Conservation (phyloP, 1,139 yeast species). For the Kodamaea anthophila region DNA sequence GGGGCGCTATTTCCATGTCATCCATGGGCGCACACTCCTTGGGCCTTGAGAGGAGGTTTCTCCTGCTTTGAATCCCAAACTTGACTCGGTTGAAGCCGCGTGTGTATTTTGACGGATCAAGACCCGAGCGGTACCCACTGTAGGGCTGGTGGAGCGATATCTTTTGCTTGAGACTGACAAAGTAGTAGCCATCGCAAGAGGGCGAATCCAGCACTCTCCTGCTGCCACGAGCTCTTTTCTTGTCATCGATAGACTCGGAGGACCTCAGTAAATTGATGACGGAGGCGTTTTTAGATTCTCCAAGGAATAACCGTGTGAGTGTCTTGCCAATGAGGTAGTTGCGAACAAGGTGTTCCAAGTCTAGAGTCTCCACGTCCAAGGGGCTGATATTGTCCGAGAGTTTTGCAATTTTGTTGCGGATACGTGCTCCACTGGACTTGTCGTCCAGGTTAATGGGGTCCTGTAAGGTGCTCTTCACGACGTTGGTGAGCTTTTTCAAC, state of each 20-base stretch:
- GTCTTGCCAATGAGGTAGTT: constrained; percentile 32
- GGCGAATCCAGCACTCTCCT: constrained; percentile 3
- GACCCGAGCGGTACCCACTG: not conserved
- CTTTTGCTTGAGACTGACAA: constrained; percentile 33
- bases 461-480: constrained; percentile 68
- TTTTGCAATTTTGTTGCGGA: constrained; percentile 33
- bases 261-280: constrained; percentile 1
- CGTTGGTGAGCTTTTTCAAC: constrained; percentile 58
- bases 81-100: constrained; percentile 35
- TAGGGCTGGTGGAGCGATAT: constrained; percentile 16
- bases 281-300: constrained; percentile 11
- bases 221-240: constrained; percentile 3
- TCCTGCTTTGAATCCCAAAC: constrained; percentile 28
- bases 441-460: constrained; percentile 37
- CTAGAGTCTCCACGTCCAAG: constrained; percentile 39
- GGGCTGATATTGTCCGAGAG: constrained; percentile 33
- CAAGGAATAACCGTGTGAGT: constrained; percentile 32
- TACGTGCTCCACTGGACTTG: constrained; percentile 24
- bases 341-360: constrained; percentile 31
- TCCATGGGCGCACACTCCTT: not conserved
- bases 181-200: constrained; percentile 21
- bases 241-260: constrained; percentile 2
- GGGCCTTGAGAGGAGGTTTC: constrained; percentile 8
- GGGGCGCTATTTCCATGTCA: not conserved
- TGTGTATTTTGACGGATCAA: constrained; percentile 26